Evolutionary conservation across 306 rosid genomes (phyloP).

Genomic region (Lathyrus aphaca): DNA sequence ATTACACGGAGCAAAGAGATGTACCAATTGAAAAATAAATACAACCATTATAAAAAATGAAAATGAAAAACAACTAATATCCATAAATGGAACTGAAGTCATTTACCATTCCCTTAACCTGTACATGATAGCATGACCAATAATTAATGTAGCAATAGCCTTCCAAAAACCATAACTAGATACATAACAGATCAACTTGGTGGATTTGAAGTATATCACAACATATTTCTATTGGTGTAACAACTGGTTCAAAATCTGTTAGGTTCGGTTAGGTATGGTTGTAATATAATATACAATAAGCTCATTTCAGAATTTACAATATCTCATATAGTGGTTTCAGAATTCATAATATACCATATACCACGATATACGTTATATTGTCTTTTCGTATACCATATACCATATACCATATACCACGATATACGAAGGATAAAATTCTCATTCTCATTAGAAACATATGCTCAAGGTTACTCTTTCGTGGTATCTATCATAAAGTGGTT

Average conservation of each 20-base stretch:
- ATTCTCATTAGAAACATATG: no score
- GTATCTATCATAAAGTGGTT: no score
- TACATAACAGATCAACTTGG: constrained; percentile 10
- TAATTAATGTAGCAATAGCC: constrained; percentile 20
- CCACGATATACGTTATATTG: no score
- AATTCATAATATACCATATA: no score
- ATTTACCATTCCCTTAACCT: constrained; percentile 91
- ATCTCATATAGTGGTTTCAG: no score
- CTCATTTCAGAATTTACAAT: no score
- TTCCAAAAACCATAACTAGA: constrained; percentile 16
- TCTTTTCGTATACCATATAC: no score
- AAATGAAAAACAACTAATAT: constrained; percentile 16
- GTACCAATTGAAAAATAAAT: constrained; percentile 10
- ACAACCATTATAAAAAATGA: background rate
- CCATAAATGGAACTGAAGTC: background rate
- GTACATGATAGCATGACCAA: constrained; percentile 35
- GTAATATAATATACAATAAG: no score
- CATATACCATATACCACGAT: no score
- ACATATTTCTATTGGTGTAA: background rate
- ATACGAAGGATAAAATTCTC: no score
- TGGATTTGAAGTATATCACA: background rate
- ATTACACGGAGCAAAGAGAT: background rate
- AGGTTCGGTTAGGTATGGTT: constrained; percentile 4
- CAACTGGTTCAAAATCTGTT: background rate
- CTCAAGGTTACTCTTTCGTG: no score